A percentile compares a stretch with the other conserved stretches of the same genome.
phyloP scores from a whole-genome alignment of 2,329 filamentous ascomycete species.

The Aureobasidium sp. region DNA sequence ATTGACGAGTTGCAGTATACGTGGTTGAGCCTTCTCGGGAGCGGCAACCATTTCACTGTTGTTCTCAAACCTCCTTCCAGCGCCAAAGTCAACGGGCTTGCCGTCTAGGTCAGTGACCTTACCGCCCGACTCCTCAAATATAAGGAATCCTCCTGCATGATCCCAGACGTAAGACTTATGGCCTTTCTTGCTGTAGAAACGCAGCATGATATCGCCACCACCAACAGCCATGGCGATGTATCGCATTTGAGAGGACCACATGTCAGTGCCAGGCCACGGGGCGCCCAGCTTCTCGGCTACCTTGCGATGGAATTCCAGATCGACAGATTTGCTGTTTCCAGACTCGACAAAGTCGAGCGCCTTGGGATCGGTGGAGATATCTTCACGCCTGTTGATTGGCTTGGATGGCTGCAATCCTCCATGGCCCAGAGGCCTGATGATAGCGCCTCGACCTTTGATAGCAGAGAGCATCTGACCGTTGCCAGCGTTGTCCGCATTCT shows the following conservation, averaged over 20 bases:
- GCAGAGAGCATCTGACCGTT: slow-evolving; percentile 39
- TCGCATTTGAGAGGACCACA: slow-evolving; percentile 47
- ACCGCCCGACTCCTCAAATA: slow-evolving; percentile 43
- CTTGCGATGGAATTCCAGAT: slow-evolving; percentile 23
- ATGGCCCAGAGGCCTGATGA: slow-evolving; percentile 52
- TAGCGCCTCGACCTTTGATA: slow-evolving; percentile 37
- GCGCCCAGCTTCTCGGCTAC: slow-evolving; percentile 32
- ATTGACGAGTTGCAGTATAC: slow-evolving; percentile 13
- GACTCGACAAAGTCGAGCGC: slow-evolving; percentile 10
- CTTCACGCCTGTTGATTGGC: slow-evolving; percentile 22
- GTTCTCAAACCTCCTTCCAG: slow-evolving; percentile 31
- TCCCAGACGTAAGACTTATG: slow-evolving; percentile 46
- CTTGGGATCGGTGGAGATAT: slow-evolving; percentile 1
- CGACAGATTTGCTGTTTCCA: slow-evolving; percentile 3
- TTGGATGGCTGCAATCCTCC: slow-evolving; percentile 40
- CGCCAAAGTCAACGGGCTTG: slow-evolving; percentile 38
- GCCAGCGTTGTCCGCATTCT: slow-evolving; percentile 39
- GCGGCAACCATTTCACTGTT: slow-evolving; percentile 36
- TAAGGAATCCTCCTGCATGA: slow-evolving; percentile 45
- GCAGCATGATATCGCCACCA: slow-evolving; percentile 40
- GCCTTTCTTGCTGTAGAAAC: slow-evolving; percentile 35
- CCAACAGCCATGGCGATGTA: slow-evolving; percentile 45
- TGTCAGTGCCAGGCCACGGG: slow-evolving; percentile 40
- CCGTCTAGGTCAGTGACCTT: slow-evolving; percentile 44
- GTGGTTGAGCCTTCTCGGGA: slow-evolving; percentile 28